Base-by-base conservation (phyloP, 805 yeast genomes). In the Kuraishia capsulata region DNA sequence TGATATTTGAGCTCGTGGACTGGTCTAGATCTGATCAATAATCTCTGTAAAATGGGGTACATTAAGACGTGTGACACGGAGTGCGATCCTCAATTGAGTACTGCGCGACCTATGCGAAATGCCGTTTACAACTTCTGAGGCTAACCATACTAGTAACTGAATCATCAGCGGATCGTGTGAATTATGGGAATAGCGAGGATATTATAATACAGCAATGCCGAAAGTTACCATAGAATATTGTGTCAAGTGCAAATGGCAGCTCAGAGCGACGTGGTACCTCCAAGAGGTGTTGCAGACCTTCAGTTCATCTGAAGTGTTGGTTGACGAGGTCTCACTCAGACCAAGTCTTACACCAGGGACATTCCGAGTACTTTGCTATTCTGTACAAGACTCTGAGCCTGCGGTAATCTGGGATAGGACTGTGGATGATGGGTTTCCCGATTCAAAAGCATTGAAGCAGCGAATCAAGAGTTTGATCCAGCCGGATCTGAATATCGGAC, bases 281-380 rank as follows among this genome's bases (percentile, higher is more conserved):
- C 95, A 84, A 53, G 96, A 87, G 56, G 62, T 88, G 1, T 59
- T 87, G n/a, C 86, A 82, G 50, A 88, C 96, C 0, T 88, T 86
- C 56, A 46, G 55, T 5, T 45, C 57, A 5, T 49, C 50, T 33
- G 51, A 46, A 5, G 41, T 44, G 18, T 50, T 77, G 5, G 42
- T 61, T 14, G 78, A 77, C 13, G 81, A 79, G 40, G 71, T 78
- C 2, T 59, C 76, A 0, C 52, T 71, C 53, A 56, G 59, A 33
- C 68, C 86, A 51, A 52, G 67, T 38, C 38, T 57, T 45, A 51
- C 59, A 39, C 51, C 67, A 30, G 94, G 77, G 9, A 73, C 76
- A 4, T 87, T 87, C 52, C 65, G 68, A 40, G 73, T 89, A 14
- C 61, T 65, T 16, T n/a, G n/a, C n/a, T n/a, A n/a, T n/a, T n/a